A percentile compares a stretch with the other conserved stretches of the same genome.
phyloP scores from a whole-genome alignment of 2,329 filamentous ascomycete genomes.

The Aureobasidium namibiae region DNA sequence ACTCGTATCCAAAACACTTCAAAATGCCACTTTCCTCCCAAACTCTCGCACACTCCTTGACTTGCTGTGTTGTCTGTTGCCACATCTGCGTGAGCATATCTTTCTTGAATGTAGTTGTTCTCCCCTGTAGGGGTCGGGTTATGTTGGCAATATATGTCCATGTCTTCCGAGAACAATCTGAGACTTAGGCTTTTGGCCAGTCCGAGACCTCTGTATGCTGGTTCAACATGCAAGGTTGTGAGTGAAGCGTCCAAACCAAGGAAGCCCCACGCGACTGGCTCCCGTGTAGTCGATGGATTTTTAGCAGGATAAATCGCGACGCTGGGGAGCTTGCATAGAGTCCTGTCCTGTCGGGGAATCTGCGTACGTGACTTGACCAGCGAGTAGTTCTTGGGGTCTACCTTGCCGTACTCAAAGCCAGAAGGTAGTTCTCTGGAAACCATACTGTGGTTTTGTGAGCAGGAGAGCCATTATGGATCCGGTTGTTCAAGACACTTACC shows the following conservation, averaged over 20 bases:
- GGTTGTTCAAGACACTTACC: background rate
- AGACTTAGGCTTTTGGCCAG: constrained; percentile 54
- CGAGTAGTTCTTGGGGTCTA: constrained; percentile 45
- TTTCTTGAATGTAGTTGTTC: constrained; percentile 29
- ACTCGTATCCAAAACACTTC: constrained; percentile 49
- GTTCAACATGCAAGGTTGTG: constrained; percentile 53
- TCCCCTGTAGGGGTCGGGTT: background rate
- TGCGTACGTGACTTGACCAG: constrained; percentile 48
- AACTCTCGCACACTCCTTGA: constrained; percentile 52
- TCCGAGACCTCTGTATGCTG: constrained; percentile 50
- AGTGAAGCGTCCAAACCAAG: constrained; percentile 54
- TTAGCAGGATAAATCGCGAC: constrained; percentile 21
- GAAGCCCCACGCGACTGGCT: constrained; percentile 59
- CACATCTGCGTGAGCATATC: constrained; percentile 57
- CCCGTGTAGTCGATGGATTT: constrained; percentile 37
- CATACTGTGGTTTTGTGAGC: background rate
- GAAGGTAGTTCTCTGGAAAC: constrained; percentile 22
- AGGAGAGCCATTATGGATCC: too few species aligned
- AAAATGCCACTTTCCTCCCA: constrained; percentile 52
- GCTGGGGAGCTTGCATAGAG: constrained; percentile 35
- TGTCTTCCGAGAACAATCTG: constrained; percentile 49
- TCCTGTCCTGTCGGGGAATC: constrained; percentile 48
- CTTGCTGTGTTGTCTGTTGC: constrained; percentile 53
- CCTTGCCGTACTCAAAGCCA: constrained; percentile 48
- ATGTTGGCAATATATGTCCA: constrained; percentile 29